Evolutionary conservation across 2,329 filamentous ascomycete species (phyloP).

Genomic region (Talaromyces marneffei): DNA sequence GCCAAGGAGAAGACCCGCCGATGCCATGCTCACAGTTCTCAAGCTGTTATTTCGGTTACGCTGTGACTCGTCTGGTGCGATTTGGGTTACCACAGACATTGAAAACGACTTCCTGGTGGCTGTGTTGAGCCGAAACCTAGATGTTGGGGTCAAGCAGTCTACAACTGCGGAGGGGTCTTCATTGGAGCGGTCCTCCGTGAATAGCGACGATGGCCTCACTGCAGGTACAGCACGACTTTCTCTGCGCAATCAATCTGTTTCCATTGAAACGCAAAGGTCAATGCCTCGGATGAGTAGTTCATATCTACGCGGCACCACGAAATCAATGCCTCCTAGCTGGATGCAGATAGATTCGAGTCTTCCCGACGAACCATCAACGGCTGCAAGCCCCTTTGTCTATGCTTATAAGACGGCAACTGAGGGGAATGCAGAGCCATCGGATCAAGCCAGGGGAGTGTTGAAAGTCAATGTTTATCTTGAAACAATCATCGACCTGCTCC

Average conservation of each 20-base stretch:
- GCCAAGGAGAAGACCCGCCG: conserved; percentile 54
- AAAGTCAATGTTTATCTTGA: conserved; percentile 69
- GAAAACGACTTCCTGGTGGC: conserved; percentile 70
- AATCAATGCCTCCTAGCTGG: conserved; percentile 47
- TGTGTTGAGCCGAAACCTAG: conserved; percentile 60
- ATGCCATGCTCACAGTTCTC: conserved; percentile 67
- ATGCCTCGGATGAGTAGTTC: conserved; percentile 29
- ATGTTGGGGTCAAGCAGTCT: conserved; percentile 42
- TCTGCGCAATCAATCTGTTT: conserved; percentile 25
- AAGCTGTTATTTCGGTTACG: conserved; percentile 76
- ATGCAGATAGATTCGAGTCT: conserved; percentile 51
- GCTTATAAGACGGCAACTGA: conserved; percentile 36
- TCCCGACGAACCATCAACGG: conserved; percentile 47
- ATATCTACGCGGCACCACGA: conserved; percentile 26
- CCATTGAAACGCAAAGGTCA: conserved; percentile 27
- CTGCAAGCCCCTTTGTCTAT: conserved; percentile 47
- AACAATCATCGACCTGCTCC: conserved; percentile 65
- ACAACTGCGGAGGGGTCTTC: conserved; percentile 39
- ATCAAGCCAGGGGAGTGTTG: conserved; percentile 43
- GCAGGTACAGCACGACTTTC: conserved; percentile 26
- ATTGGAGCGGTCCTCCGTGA: conserved; percentile 30
- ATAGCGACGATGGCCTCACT: conserved; percentile 30
- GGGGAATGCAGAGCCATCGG: conserved; percentile 17
- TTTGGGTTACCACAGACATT: conserved; percentile 64
- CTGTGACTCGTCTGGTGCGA: conserved; percentile 71